phyloP scores from a whole-genome alignment of 139 green algal genomes.

The Micromonas commoda region DNA sequence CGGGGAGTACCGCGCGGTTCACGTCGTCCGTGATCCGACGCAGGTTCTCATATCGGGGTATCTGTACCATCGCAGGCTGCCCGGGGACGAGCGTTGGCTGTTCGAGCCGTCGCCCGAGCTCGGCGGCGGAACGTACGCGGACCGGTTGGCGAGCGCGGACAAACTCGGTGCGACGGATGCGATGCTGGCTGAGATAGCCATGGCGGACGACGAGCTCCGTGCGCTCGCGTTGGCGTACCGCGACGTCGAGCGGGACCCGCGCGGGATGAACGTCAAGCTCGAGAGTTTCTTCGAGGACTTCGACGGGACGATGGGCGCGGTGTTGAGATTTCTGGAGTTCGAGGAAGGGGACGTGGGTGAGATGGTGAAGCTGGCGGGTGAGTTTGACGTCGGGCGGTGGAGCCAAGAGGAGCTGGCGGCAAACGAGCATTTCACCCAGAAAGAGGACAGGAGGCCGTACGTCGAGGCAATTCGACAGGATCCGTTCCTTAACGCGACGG shows the following conservation, averaged over 20 bases:
- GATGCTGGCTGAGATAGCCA: slow-evolving; percentile 1
- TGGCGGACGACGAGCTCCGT: slow-evolving; percentile 18
- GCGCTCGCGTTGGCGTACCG: slow-evolving; percentile 1
- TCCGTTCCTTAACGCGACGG: background rate
- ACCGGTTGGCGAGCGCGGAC: background rate
- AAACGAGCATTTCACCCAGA: slow-evolving; percentile 11
- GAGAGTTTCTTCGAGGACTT: background rate
- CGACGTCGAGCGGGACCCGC: background rate
- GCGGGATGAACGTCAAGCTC: slow-evolving; percentile 3
- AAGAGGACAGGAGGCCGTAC: background rate
- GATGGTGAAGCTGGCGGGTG: background rate
- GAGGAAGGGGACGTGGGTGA: background rate
- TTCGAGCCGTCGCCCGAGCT: background rate
- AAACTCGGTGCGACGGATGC: background rate
- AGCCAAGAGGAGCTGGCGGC: background rate
- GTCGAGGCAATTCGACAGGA: background rate
- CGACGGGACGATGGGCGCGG: background rate
- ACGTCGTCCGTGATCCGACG: slow-evolving; percentile 9
- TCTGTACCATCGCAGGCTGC: slow-evolving; percentile 1
- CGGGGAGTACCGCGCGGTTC: slow-evolving; percentile 7
- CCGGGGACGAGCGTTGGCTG: slow-evolving; percentile 1
- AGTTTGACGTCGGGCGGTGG: background rate
- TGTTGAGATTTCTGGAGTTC: slow-evolving; percentile 4
- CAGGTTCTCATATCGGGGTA: slow-evolving; percentile 11
- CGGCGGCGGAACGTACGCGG: background rate